Conservation (phyloP, 2,329 filamentous ascomycete genomes). For the Salinomyces thailandicus region DNA sequence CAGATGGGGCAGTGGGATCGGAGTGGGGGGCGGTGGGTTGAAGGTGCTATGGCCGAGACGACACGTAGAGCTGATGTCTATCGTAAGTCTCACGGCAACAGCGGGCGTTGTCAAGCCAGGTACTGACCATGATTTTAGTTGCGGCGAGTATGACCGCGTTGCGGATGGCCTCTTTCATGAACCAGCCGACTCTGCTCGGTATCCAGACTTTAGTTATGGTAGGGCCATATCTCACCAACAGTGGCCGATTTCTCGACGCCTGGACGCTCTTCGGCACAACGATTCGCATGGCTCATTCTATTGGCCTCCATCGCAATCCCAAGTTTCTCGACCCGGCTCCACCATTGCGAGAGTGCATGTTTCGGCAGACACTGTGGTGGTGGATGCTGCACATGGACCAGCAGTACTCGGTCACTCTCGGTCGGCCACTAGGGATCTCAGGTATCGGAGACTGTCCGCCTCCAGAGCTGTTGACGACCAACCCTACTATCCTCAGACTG, state of each 20-base stretch:
- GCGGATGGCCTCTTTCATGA: conserved; percentile 39
- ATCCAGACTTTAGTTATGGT: conserved; percentile 41
- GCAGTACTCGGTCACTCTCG: conserved; percentile 41
- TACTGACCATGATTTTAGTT: conserved; percentile 23
- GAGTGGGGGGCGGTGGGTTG: conserved; percentile 29
- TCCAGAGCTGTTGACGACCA: conserved; percentile 35
- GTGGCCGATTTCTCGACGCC: conserved; percentile 40
- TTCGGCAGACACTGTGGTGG: conserved; percentile 40
- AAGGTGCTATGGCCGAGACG: conserved; percentile 28
- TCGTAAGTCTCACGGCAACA: conserved; percentile 26
- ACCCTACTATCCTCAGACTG: conserved; percentile 35
- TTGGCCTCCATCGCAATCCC: conserved; percentile 41
- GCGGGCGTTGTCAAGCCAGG: background rate
- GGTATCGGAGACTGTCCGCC: conserved; percentile 40
- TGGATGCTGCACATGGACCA: conserved; percentile 45
- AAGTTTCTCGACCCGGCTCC: conserved; percentile 35
- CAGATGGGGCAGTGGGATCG: conserved; percentile 38
- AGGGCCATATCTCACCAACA: conserved; percentile 40
- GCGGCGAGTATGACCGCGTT: conserved; percentile 43
- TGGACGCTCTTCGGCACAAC: conserved; percentile 42
- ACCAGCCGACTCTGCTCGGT: conserved; percentile 35
- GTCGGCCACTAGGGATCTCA: conserved; percentile 39
- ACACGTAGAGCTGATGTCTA: conserved; percentile 33
- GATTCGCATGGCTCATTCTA: conserved; percentile 39
- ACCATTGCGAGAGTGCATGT: conserved; percentile 31